A percentile compares a stretch with the other conserved stretches of the same genome.
Conservation (phyloP, 2,329 filamentous ascomycete genomes). For the Verticillium albo-atrum region DNA sequence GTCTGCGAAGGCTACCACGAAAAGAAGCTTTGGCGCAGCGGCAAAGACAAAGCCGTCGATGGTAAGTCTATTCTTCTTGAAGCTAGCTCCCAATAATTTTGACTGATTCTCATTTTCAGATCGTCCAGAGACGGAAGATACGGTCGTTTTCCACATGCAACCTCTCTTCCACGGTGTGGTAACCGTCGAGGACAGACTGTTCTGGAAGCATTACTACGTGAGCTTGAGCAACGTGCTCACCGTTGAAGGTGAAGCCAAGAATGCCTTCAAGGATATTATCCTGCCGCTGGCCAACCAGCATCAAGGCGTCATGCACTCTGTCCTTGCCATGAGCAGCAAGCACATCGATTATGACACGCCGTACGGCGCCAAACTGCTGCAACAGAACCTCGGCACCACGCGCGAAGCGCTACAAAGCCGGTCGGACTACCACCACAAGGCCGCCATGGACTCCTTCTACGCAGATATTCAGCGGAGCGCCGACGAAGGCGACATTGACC, state of each 20-base stretch:
- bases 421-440: conserved; percentile 51
- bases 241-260: conserved; percentile 73
- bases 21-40: conserved; percentile 82
- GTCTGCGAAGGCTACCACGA: conserved; percentile 88
- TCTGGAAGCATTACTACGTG: conserved; percentile 79
- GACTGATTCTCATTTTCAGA: conserved; percentile 2
- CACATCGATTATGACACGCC: conserved; percentile 61
- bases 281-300: conserved; percentile 77
- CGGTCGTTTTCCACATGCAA: conserved; percentile 47
- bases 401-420: conserved; percentile 42
- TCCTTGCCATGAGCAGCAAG: conserved; percentile 77
- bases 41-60: conserved; percentile 71
- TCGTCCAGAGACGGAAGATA: conserved; percentile 2
- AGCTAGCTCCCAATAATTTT: no score
- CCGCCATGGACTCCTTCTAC: conserved; percentile 48
- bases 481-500: conserved; percentile 36
- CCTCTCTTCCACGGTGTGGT: conserved; percentile 78
- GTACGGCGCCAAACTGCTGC: conserved; percentile 49
- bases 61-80: no score
- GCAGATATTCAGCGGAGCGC: conserved; percentile 38
- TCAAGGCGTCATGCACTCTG: conserved; percentile 83
- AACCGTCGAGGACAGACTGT: conserved; percentile 70
- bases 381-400: conserved; percentile 42
- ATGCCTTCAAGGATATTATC: conserved; percentile 81
- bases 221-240: conserved; percentile 78